Conservation (phyloP, 345 rosid genomes). For the Acer negundo region DNA sequence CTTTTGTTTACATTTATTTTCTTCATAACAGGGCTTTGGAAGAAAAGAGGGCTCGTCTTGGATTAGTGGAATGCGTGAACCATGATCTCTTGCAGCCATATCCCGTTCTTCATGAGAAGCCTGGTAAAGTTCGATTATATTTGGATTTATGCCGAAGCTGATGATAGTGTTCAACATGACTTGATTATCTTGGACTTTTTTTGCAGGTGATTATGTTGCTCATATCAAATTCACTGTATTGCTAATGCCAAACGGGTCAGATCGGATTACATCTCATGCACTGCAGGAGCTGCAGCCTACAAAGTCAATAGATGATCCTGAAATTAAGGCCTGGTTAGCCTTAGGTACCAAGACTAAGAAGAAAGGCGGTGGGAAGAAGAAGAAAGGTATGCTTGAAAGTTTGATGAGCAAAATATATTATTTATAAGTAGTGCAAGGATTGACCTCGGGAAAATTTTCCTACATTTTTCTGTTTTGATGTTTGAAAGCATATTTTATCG, state of each 20-base stretch:
- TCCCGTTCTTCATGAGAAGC: conserved; percentile 94
- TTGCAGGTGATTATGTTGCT: conserved; percentile 83
- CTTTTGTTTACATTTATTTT: neutral
- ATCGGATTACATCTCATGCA: conserved; percentile 75
- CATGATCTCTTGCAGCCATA: conserved; percentile 95
- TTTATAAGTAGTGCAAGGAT: neutral
- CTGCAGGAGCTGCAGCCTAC: conserved; percentile 80
- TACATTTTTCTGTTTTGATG: neutral
- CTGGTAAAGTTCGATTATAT: conserved; percentile 39
- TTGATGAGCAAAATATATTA: neutral
- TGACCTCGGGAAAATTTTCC: neutral
- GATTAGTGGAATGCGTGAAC: conserved; percentile 94
- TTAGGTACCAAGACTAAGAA: conserved; percentile 89
- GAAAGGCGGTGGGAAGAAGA: conserved; percentile 97
- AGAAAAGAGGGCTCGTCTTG: conserved; percentile 95
- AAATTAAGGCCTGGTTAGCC: conserved; percentile 95
- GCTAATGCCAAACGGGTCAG: conserved; percentile 98
- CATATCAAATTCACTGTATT: conserved; percentile 91
- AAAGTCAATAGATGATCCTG: conserved; percentile 81
- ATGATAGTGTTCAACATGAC: too few species aligned
- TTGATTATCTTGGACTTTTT: neutral
- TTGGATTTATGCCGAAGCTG: too few species aligned
- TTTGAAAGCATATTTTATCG: neutral
- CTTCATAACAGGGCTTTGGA: conserved; percentile 67
- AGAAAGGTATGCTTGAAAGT: conserved; percentile 61